phyloP scores from a whole-genome alignment of 2,329 filamentous ascomycete genomes.

The Colletotrichum zoysiae region DNA sequence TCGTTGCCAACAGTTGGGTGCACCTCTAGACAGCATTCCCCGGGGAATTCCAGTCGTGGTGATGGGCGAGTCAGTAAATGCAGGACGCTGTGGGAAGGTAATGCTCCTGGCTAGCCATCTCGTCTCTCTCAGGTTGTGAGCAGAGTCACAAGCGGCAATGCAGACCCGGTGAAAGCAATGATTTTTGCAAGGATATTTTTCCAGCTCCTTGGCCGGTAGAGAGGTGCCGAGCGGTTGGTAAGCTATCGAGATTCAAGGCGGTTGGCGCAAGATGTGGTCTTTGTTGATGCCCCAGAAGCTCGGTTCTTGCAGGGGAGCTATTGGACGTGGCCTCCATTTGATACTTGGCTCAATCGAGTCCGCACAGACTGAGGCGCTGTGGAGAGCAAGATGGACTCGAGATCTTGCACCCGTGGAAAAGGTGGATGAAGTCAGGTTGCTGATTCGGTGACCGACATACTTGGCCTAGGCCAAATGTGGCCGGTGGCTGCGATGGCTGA shows the following conservation, averaged over 20 bases:
- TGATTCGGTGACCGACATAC: neutral
- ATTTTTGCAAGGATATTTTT: constrained; percentile 22
- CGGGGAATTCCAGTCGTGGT: neutral
- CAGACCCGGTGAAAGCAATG: constrained; percentile 6
- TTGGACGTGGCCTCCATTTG: neutral
- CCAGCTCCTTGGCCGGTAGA: constrained; percentile 11
- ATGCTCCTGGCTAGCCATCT: constrained; percentile 11
- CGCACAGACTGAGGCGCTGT: constrained; percentile 7
- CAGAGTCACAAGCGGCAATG: constrained; percentile 5
- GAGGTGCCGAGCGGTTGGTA: neutral
- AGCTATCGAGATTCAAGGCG: neutral
- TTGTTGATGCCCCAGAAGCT: neutral
- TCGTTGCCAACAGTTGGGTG: neutral
- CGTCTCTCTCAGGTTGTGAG: neutral
- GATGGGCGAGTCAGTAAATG: constrained; percentile 24
- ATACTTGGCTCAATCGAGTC: neutral
- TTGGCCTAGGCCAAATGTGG: neutral
- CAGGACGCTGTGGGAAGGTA: neutral
- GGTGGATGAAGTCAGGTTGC: neutral
- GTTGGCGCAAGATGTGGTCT: constrained; percentile 6
- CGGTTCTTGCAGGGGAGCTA: neutral
- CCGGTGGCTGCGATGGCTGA: neutral
- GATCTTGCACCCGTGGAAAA: neutral
- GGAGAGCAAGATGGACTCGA: neutral
- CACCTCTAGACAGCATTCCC: neutral